Evolutionary conservation across 305 asterid genomes (phyloP).

Genomic region (Fraxinus xanthoxyloides): DNA sequence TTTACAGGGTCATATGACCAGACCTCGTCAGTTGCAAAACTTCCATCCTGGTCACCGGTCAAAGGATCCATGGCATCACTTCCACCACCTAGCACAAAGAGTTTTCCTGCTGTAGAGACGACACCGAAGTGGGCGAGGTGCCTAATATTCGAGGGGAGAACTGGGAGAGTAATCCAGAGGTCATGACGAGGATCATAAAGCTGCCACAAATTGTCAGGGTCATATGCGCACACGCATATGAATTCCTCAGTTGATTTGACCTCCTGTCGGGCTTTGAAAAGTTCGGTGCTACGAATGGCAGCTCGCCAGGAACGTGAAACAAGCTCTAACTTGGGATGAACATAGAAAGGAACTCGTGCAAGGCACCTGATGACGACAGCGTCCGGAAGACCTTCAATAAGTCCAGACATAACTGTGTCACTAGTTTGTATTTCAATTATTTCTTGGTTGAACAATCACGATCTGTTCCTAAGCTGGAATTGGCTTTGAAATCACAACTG

Average conservation of each 20-base stretch:
- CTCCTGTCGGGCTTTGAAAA: constrained; percentile 82
- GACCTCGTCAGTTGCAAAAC: constrained; percentile 86
- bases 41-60: constrained; percentile 94
- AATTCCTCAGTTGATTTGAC: constrained; percentile 72
- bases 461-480: constrained; percentile 21
- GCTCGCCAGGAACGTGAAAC: constrained; percentile 91
- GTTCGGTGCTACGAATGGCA: constrained; percentile 69
- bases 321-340: constrained; percentile 67
- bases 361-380: constrained; percentile 90
- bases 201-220: constrained; percentile 96
- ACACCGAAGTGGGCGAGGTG: constrained; percentile 93
- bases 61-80: constrained; percentile 93
- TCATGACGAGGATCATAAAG: constrained; percentile 75
- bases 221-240: constrained; percentile 80
- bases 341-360: constrained; percentile 84
- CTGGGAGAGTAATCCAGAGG: constrained; percentile 90
- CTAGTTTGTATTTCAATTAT: constrained; percentile 24
- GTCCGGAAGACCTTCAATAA: constrained; percentile 96
- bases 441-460: constrained; percentile 4
- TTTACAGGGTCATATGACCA: constrained; percentile 80
- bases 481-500: background rate
- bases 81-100: constrained; percentile 90
- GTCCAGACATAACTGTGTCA: constrained; percentile 63
- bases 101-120: constrained; percentile 80
- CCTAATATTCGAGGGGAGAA: constrained; percentile 72